Evolutionary conservation across 2,329 filamentous ascomycete genomes (phyloP), one percentile per base, ranked within the genome.

Genomic region (Bertia moriformis): DNA sequence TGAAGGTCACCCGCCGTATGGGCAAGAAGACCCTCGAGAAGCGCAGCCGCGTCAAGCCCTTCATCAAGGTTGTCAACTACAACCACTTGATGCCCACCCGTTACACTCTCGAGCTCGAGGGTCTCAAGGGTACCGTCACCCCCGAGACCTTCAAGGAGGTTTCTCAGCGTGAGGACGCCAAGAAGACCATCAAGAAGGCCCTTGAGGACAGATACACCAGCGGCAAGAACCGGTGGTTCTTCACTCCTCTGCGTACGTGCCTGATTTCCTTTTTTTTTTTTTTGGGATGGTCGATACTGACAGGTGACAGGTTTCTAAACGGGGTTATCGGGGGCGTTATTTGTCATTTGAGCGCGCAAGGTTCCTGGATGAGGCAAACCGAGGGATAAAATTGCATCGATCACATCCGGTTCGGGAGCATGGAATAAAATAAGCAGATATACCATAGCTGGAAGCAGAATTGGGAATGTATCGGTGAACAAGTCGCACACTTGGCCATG

Each of bases 151-250:
- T 98, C 82, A 96, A 96, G 82, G 91, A 98, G 75, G 85, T 94
- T 62, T 86, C 80, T 63, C 89, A 96, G 76, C 80, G 91, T 53
- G 91, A 98, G 78, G 91, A 98, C 53, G 89, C 91, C 60, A 98
- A 98, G 87, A 98, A 98, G 85, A 93, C 78, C 51, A 84, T 98
- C 66, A 98, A 98, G 87, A 98, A 96, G 82, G 84, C 88, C 51
- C 76, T 98, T 58, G 91, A 98, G 80, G 91, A 98, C 77, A 82
- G 93, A 69, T 98, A 98, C 82, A 83, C 80, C 63, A 93, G 84
- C 69, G 93, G 91, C 67, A 98, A 98, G 87, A 98, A 98, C 84
- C 79, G 88, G 69, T 94, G 88, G 87, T 94, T 98, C 83, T 98
- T 98, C 74, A 96, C 89, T 65, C 85, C 89, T 71, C 72, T 93